Evolutionary conservation across 441 rosid species (phyloP).

Genomic region (Gossypium laxum): DNA sequence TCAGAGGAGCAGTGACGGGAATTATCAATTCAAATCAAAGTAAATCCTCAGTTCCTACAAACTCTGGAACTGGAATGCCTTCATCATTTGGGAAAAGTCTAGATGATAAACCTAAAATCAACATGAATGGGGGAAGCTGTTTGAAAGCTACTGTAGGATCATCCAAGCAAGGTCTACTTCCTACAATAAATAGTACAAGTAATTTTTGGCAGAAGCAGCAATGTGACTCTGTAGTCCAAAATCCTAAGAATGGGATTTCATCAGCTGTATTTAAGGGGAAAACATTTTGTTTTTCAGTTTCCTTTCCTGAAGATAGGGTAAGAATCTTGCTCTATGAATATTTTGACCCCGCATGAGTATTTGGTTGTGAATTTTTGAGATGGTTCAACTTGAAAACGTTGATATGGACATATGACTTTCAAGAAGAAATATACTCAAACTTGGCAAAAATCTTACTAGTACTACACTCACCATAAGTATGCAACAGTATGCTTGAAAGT

Average conservation of each 20-base stretch:
- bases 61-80: conserved; percentile 25
- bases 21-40: conserved; percentile 30
- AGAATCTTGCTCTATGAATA: conserved; percentile 8
- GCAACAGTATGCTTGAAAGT: background rate
- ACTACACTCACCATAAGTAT: background rate
- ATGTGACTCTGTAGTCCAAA: conserved; percentile 28
- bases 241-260: conserved; percentile 30
- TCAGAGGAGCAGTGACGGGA: conserved; percentile 37
- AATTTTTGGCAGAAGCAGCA: conserved; percentile 31
- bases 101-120: conserved; percentile 31
- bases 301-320: conserved; percentile 83
- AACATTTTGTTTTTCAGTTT: conserved; percentile 60
- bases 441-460: background rate
- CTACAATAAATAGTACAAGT: conserved; percentile 26
- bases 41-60: conserved; percentile 24
- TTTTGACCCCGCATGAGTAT: conserved; percentile 5
- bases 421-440: background rate
- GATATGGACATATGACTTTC: background rate
- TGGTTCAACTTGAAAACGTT: background rate
- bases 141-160: conserved; percentile 27
- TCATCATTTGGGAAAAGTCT: conserved; percentile 28
- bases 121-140: conserved; percentile 23
- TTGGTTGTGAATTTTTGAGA: background rate
- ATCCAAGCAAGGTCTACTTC: conserved; percentile 25
- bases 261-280: conserved; percentile 58